phyloP scores from a whole-genome alignment of 768 basidiomycete genomes.

The Kwoniella heveanensis region DNA sequence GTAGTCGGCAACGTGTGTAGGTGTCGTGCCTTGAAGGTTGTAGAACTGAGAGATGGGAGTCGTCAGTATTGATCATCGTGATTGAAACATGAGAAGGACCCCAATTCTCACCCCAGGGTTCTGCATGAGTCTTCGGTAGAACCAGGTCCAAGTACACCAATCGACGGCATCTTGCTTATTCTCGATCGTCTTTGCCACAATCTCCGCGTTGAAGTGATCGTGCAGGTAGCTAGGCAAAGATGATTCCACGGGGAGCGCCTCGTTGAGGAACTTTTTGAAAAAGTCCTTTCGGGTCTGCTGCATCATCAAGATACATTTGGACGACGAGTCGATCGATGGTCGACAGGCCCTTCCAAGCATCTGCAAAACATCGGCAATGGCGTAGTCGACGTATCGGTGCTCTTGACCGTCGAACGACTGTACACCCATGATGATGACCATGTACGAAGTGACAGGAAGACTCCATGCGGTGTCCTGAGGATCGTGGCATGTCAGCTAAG shows the following conservation, averaged over 20 bases:
- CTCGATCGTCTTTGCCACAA: constrained; percentile 96
- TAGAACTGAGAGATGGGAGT: constrained; percentile 42
- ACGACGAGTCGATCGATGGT: constrained; percentile 80
- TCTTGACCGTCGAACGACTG: constrained; percentile 96
- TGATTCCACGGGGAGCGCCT: constrained; percentile 96
- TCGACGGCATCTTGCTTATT: constrained; percentile 94
- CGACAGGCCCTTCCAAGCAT: constrained; percentile 99
- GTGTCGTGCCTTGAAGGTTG: constrained; percentile 77
- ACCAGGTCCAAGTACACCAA: constrained; percentile 95
- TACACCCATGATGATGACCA: constrained; percentile 99
- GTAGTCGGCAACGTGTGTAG: constrained; percentile 93
- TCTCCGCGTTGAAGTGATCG: constrained; percentile 97
- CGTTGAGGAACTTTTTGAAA: constrained; percentile 96
- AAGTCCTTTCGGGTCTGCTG: constrained; percentile 98
- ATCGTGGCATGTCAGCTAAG: not conserved
- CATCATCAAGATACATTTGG: constrained; percentile 94
- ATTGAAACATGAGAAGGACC: no score
- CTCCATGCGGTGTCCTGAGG: constrained; percentile 96
- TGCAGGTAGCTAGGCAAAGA: constrained; percentile 89
- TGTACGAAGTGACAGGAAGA: constrained; percentile 87
- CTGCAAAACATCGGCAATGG: constrained; percentile 96
- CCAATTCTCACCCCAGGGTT: constrained; percentile 70
- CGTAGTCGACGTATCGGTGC: constrained; percentile 96
- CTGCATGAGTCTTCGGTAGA: constrained; percentile 95
- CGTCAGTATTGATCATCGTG: no score